phyloP scores from a whole-genome alignment of 306 rosid genomes.

The Fragaria nilgerrensis region DNA sequence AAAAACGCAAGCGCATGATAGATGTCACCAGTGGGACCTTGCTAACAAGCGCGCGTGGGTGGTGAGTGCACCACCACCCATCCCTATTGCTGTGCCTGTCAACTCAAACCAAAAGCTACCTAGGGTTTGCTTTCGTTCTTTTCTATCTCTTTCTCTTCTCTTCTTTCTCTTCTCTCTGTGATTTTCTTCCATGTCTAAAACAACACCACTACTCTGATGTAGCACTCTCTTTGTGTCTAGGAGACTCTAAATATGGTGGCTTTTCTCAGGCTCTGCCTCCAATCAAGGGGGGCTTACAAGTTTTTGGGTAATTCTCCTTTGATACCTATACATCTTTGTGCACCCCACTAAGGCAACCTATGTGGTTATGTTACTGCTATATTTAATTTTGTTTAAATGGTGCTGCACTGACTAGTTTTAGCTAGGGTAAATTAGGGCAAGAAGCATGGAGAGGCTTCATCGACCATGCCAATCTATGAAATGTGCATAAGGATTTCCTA shows the following conservation, averaged over 20 bases:
- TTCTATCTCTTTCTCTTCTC: background rate
- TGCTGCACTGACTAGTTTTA: constrained; percentile 12
- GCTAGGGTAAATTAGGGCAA: constrained; percentile 10
- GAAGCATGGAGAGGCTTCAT: background rate
- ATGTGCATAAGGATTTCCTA: background rate
- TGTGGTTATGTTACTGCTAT: background rate
- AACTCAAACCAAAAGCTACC: constrained; percentile 24
- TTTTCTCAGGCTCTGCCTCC: constrained; percentile 24
- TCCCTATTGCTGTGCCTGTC: constrained; percentile 44
- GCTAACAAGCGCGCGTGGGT: constrained; percentile 53
- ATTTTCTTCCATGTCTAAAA: background rate
- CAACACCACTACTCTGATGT: background rate
- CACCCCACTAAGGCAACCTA: constrained; percentile 60
- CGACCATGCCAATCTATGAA: background rate
- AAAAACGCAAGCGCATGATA: constrained; percentile 46
- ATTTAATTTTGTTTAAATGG: constrained; percentile 22
- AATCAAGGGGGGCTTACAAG: constrained; percentile 32
- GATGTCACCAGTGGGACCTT: constrained; percentile 49
- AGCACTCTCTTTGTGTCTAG: background rate
- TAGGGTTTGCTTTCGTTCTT: background rate
- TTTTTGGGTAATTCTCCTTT: constrained; percentile 35
- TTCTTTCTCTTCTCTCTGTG: background rate
- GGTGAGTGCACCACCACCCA: constrained; percentile 49
- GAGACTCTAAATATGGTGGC: constrained; percentile 13
- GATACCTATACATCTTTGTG: constrained; percentile 30